Conservation (phyloP, 2,329 filamentous ascomycete species). For the Fusarium abutilonis region DNA sequence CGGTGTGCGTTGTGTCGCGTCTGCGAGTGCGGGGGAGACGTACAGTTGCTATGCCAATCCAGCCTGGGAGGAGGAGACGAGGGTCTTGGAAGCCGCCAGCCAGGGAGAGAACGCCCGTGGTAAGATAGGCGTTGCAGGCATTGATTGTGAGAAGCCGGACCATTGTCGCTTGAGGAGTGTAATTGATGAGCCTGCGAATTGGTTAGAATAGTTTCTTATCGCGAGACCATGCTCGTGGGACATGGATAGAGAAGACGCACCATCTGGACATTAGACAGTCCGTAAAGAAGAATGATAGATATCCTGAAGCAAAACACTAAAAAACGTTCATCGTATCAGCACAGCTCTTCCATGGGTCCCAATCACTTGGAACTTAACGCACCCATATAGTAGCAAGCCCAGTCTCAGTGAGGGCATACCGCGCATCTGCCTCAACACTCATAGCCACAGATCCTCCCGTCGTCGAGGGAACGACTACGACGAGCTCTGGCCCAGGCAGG, state of each 20-base stretch:
- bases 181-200: constrained; percentile 76
- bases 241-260: constrained; percentile 54
- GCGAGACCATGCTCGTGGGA: constrained; percentile 3
- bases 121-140: constrained; percentile 78
- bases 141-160: constrained; percentile 81
- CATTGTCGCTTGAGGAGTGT: constrained; percentile 82
- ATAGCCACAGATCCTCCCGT: constrained; percentile 32
- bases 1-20: constrained; percentile 15
- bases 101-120: constrained; percentile 75
- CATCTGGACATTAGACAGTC: constrained; percentile 87
- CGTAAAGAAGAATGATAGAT: constrained; percentile 84
- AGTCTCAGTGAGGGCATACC: constrained; percentile 69
- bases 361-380: constrained; percentile 46
- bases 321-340: constrained; percentile 15
- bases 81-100: constrained; percentile 76
- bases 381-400: constrained; percentile 79
- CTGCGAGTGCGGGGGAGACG: constrained; percentile 38
- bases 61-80: constrained; percentile 76
- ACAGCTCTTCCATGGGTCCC: not conserved
- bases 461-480: constrained; percentile 44
- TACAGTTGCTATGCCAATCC: constrained; percentile 81
- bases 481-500: constrained; percentile 53
- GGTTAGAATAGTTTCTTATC: constrained; percentile 15
- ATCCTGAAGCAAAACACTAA: constrained; percentile 79
- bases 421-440: constrained; percentile 40